Conservation (phyloP, 2,329 filamentous ascomycete species). For the Plenodomus biglobosus region DNA sequence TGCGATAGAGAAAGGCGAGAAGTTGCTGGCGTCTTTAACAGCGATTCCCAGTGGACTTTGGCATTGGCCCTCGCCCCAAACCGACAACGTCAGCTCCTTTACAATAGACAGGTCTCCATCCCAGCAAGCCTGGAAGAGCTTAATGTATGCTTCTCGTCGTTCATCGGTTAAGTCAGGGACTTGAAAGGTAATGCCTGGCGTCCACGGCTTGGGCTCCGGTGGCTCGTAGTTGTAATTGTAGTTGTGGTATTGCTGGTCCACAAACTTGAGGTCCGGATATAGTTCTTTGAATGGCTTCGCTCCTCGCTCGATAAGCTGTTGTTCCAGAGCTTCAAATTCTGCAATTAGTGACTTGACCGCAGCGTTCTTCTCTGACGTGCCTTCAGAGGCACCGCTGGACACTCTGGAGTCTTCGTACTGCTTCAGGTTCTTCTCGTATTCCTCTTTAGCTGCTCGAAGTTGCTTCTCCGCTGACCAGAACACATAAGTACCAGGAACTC, state of each 20-base stretch:
- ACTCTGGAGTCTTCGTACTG: conserved; percentile 25
- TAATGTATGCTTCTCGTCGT: conserved; percentile 61
- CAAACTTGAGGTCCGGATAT: conserved; percentile 49
- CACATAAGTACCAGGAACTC: conserved; percentile 61
- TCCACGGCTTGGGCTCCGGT: conserved; percentile 18
- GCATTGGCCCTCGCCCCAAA: conserved; percentile 55
- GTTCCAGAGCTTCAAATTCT: conserved; percentile 59
- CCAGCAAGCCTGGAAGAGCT: conserved; percentile 76
- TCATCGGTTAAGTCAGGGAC: conserved; percentile 54
- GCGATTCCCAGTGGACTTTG: conserved; percentile 63
- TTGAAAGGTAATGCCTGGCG: conserved; percentile 47
- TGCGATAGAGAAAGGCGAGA: conserved; percentile 69
- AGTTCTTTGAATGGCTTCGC: conserved; percentile 69
- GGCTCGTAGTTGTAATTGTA: not conserved
- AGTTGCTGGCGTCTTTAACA: conserved; percentile 53
- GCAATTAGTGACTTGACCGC: conserved; percentile 56
- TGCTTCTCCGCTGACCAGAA: conserved; percentile 55
- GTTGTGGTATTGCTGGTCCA: not conserved
- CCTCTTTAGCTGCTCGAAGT: conserved; percentile 42
- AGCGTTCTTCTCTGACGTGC: conserved; percentile 56
- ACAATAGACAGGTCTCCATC: conserved; percentile 66
- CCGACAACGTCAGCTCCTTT: conserved; percentile 62
- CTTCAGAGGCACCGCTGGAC: conserved; percentile 25
- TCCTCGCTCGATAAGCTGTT: conserved; percentile 56
- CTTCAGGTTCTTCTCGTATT: conserved; percentile 43